A percentile compares a stretch with the other conserved stretches of the same genome.
These are phyloP conservation scores for Xylaria venustula DNA, from an alignment of 495 filamentous ascomycete species.

Conservation along the genomic window DNA sequence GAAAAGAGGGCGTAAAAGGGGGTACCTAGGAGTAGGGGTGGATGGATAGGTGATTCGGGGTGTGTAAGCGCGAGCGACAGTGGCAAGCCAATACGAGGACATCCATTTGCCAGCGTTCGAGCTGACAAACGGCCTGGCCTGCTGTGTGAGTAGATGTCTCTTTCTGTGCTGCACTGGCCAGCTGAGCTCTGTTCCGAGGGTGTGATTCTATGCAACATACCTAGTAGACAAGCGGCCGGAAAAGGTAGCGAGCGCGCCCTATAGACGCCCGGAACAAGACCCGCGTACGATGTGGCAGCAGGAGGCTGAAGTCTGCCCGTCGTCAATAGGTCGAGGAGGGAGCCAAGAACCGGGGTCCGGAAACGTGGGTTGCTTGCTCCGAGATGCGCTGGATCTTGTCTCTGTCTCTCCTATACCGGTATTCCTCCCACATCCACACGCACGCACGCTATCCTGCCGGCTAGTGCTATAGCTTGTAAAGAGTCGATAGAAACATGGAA, in stretches of 20 bases:
- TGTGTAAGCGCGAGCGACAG: background rate
- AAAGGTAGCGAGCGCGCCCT: background rate
- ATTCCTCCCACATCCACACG: too few species aligned
- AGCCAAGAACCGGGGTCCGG: conserved; percentile 4
- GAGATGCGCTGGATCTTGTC: background rate
- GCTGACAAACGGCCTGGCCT: background rate
- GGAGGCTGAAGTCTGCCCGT: background rate
- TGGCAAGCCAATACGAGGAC: background rate
- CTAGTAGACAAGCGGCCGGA: background rate
- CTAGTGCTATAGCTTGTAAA: too few species aligned
- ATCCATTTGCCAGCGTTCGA: background rate
- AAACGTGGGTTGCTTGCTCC: conserved; percentile 3
- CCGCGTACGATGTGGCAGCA: conserved; percentile 3
- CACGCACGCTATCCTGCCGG: too few species aligned
- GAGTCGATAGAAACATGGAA: too few species aligned
- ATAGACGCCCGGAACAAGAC: background rate
- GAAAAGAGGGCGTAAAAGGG: background rate
- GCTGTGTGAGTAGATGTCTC: background rate
- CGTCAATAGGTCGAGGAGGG: background rate
- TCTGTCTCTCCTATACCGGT: background rate
- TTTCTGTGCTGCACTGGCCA: conserved; percentile 1
- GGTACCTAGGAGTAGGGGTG: too few species aligned
- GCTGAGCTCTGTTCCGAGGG: background rate
- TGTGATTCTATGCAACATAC: conserved; percentile 5
- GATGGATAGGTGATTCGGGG: too few species aligned